These are phyloP conservation scores for Phragmites australis DNA, from an alignment of 176 grass and related monocot species.

Conservation along the genomic window DNA sequence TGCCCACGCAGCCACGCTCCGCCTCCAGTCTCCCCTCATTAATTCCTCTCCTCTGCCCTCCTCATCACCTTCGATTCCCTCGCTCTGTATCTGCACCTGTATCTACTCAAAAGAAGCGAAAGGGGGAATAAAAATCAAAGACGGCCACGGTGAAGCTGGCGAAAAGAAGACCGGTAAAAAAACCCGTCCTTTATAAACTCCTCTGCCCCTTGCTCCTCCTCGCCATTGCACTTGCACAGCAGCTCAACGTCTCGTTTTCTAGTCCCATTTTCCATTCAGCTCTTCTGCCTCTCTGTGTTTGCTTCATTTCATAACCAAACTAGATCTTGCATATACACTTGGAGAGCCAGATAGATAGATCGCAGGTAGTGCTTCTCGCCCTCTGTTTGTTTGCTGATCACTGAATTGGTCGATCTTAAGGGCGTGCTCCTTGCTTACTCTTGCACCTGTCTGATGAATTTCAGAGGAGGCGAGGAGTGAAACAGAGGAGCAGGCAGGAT, in stretches of 20 bases:
- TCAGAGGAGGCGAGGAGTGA: no score
- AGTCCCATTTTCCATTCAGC: neutral
- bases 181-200: constrained; percentile 29
- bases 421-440: no score
- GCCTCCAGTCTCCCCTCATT: neutral
- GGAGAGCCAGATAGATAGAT: no score
- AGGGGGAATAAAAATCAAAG: constrained; percentile 31
- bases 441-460: no score
- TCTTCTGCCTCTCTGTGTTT: no score
- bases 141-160: neutral
- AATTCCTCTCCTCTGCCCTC: neutral
- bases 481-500: no score
- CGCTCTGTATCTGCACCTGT: constrained; percentile 31
- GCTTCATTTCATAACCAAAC: no score
- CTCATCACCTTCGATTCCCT: neutral
- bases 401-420: constrained; percentile 11
- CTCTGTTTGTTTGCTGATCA: neutral
- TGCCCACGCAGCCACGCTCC: constrained; percentile 27
- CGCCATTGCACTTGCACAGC: constrained; percentile 15
- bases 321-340: no score
- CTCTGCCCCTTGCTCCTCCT: neutral
- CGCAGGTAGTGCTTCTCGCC: neutral
- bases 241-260: neutral
- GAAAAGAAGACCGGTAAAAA: neutral
- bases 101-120: constrained; percentile 47